These are phyloP conservation scores for Penicillium fimorum DNA, from an alignment of 495 filamentous ascomycete genomes.

Conservation along the genomic window DNA sequence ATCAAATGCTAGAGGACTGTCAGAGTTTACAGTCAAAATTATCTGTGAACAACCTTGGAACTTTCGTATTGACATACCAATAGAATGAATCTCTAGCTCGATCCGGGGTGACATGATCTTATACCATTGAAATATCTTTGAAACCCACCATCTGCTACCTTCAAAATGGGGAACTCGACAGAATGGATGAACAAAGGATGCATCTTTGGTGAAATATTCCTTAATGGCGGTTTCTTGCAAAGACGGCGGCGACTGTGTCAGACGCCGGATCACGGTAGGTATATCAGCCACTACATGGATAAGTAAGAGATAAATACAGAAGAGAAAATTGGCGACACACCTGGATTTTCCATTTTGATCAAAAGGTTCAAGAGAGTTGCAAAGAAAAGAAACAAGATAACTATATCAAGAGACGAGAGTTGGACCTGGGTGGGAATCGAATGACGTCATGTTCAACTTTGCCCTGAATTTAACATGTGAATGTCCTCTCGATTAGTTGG, in stretches of 20 bases:
- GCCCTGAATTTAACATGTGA: neutral
- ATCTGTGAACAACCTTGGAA: too few relatives aligned
- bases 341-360: slow-evolving; percentile 42
- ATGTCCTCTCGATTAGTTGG: neutral
- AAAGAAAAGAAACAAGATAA: slow-evolving; percentile 1
- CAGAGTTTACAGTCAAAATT: neutral
- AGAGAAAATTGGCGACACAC: slow-evolving; percentile 16
- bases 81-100: slow-evolving; percentile 62
- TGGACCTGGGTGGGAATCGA: neutral
- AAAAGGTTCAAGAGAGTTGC: neutral
- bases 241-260: slow-evolving; percentile 63
- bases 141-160: slow-evolving; percentile 59
- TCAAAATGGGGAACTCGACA: slow-evolving; percentile 64
- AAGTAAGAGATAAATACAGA: neutral
- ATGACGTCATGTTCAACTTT: slow-evolving; percentile 19
- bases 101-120: slow-evolving; percentile 79
- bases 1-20: slow-evolving; percentile 59
- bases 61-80: slow-evolving; percentile 48
- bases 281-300: slow-evolving; percentile 51
- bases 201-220: slow-evolving; percentile 65
- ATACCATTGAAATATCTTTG: slow-evolving; percentile 80
- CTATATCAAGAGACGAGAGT: neutral
- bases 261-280: slow-evolving; percentile 57
- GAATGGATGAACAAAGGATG: slow-evolving; percentile 77
- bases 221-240: slow-evolving; percentile 63